Base-by-base conservation (phyloP, 305 asterid genomes). In the Fraxinus latifolia region DNA sequence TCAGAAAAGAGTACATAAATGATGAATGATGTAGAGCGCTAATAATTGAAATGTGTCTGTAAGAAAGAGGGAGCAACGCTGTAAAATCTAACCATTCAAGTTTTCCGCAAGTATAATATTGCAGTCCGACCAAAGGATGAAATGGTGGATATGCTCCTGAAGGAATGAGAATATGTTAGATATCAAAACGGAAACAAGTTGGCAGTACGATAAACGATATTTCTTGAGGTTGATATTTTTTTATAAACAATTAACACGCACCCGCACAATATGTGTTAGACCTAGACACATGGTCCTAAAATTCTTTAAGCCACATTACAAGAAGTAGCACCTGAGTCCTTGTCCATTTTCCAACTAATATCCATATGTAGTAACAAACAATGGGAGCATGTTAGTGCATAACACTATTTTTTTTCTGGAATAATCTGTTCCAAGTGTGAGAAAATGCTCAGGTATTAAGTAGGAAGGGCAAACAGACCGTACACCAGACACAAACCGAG, bases 51-150 rank as follows among this genome's bases (percentile, higher is more conserved):
- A 44, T 17, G 37, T 11, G 47, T 25, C 1, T 42, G 47, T 3
- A 6, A 76, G 37, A 60, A 76, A 67, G 25, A 32, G 32, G 68
- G 14, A 36, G 70, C 42, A 67, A 65, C 72, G 12, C 0, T 32
- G 77, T 32, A 85, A 50, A 77, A 67, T 83, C 91, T 83, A 82
- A 96, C 99, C 99, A 96, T 91, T 96, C 98, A 23, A 96, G 94
- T 87, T 93, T 96, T 71, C 99, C 99, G 53, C 97, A 91, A 71
- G 88, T 92, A 83, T 93, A 91, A 79, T 91, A 88, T 71, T 96
- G 98, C 90, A 94, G 92, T 67, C 99, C 99, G 25, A 91, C 90
- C 91, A 94, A 84, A 29, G 99, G 98, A 87, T 94, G 95, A 79
- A 80, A 85, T n/a, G 85, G 87, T 81, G 93, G 97, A 85, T 96